A percentile compares a stretch with the other conserved stretches of the same genome.
These are phyloP conservation scores for Austroboletus eburneus DNA, from an alignment of 768 basidiomycete species.

Conservation along the genomic window DNA sequence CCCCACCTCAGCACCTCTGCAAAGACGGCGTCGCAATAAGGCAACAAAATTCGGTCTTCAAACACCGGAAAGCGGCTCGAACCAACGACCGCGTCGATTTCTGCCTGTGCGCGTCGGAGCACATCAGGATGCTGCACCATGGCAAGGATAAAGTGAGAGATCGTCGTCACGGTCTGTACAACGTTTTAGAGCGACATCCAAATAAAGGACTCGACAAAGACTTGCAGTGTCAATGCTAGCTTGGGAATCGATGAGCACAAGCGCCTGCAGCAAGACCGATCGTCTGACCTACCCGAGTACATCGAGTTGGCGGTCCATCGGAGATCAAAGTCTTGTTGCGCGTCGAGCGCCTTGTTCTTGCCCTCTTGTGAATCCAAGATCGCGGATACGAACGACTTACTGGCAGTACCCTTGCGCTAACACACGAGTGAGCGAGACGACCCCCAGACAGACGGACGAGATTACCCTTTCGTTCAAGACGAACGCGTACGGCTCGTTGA, in stretches of 20 bases:
- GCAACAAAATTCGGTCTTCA: constrained; percentile 50
- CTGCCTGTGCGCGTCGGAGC: constrained; percentile 55
- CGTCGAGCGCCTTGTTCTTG: constrained; percentile 10
- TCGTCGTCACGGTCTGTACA: constrained; percentile 44
- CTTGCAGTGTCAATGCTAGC: constrained; percentile 62
- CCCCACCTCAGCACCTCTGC: constrained; percentile 56
- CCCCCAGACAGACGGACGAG: not conserved
- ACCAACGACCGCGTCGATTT: constrained; percentile 52
- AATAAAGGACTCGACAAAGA: not conserved
- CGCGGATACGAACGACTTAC: constrained; percentile 42
- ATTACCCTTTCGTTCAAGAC: constrained; percentile 56
- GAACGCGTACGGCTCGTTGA: constrained; percentile 57
- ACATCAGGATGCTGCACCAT: constrained; percentile 60
- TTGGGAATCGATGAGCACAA: not conserved
- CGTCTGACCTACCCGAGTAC: constrained; percentile 44
- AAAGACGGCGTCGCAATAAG: constrained; percentile 56
- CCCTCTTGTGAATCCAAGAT: constrained; percentile 40
- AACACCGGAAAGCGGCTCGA: constrained; percentile 53
- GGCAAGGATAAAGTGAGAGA: constrained; percentile 60
- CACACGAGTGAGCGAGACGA: not conserved
- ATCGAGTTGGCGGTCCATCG: constrained; percentile 85
- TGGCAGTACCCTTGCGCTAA: constrained; percentile 36
- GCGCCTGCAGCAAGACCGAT: not conserved
- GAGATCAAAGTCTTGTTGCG: constrained; percentile 57
- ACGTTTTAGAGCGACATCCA: constrained; percentile 13